Evolutionary conservation across 208 protist genomes (phyloP).

Genomic region (Tritrichomonas foetus): DNA sequence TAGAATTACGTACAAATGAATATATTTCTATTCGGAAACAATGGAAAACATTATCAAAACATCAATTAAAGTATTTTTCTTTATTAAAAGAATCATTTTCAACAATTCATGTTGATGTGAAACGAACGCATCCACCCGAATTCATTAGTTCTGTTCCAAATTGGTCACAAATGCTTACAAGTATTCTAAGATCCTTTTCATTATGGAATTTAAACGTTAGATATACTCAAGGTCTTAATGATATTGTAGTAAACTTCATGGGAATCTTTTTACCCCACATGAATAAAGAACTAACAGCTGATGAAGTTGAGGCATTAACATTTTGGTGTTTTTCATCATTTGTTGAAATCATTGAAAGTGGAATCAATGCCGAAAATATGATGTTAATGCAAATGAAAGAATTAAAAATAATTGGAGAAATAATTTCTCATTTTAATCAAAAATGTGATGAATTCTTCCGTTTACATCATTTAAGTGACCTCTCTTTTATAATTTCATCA

Average conservation of each 20-base stretch:
- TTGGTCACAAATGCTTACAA: background rate
- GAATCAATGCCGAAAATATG: background rate
- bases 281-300: background rate
- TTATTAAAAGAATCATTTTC: background rate
- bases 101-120: conserved; percentile 17
- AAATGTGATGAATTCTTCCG: background rate
- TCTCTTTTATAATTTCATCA: background rate
- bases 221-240: conserved; percentile 34
- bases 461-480: background rate
- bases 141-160: background rate
- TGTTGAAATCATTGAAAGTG: background rate
- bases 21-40: background rate
- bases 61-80: background rate
- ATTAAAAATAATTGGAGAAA: background rate
- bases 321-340: background rate
- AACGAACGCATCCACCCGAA: background rate
- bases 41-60: background rate
- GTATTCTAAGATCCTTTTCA: background rate
- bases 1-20: background rate
- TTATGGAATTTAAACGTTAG: conserved; percentile 14
- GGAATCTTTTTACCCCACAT: background rate
- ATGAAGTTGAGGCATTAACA: background rate
- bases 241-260: background rate
- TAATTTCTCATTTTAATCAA: background rate
- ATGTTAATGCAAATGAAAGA: background rate